Evolutionary conservation across 805 yeast genomes (phyloP).

Genomic region (Teunomyces kruisii): DNA sequence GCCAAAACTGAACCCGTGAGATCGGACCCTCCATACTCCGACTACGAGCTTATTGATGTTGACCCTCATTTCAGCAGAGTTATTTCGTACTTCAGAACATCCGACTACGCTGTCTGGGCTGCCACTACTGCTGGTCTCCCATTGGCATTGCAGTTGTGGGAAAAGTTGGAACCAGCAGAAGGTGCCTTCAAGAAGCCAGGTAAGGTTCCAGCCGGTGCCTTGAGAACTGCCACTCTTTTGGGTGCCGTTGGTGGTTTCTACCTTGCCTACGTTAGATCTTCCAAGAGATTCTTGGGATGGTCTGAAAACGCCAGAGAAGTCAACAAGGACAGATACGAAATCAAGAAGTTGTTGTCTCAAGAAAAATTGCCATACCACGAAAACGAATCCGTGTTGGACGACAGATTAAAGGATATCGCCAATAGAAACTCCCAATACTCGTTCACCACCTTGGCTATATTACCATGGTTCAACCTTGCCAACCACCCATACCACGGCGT

Average conservation of each 20-base stretch:
- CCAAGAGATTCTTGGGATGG: conserved; percentile 76
- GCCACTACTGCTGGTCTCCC: conserved; percentile 44
- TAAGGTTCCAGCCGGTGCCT: conserved; percentile 52
- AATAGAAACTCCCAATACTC: conserved; percentile 78
- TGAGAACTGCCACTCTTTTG: conserved; percentile 60
- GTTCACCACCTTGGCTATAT: conserved; percentile 52
- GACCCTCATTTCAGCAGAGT: conserved; percentile 79
- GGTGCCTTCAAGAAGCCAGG: conserved; percentile 46
- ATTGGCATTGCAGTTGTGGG: conserved; percentile 41
- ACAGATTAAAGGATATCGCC: conserved; percentile 71
- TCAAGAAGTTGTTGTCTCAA: conserved; percentile 61
- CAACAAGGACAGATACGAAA: conserved; percentile 67
- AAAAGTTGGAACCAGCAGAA: conserved; percentile 40
- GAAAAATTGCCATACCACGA: conserved; percentile 69
- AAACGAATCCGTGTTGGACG: conserved; percentile 54
- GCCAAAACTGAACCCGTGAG: conserved; percentile 41
- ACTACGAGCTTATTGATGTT: conserved; percentile 60
- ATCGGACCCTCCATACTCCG: conserved; percentile 33
- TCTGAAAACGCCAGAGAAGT: conserved; percentile 73
- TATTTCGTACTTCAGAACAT: conserved; percentile 65
- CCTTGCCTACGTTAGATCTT: conserved; percentile 64
- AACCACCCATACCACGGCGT: conserved; percentile 83
- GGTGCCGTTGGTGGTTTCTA: conserved; percentile 76
- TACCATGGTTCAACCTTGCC: conserved; percentile 84
- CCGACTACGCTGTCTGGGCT: conserved; percentile 58